Evolutionary conservation across 306 rosid species (phyloP).

Genomic region (Dryas alaskensis): DNA sequence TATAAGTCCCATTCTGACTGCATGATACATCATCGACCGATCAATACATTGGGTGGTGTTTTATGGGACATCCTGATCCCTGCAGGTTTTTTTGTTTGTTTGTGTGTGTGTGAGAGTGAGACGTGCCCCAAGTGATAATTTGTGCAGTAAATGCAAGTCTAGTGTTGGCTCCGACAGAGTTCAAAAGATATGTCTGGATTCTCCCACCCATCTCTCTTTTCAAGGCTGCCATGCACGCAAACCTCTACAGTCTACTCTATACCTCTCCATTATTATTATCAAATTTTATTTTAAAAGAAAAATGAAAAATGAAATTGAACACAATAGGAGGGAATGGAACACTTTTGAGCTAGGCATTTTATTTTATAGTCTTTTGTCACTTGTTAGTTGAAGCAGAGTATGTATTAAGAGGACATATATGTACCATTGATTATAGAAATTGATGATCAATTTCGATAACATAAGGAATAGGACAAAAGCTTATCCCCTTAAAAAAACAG

Average conservation of each 20-base stretch:
- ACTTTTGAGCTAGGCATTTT: too few relatives aligned
- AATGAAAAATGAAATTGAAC: not conserved
- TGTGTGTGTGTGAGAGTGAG: not conserved
- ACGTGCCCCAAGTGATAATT: not conserved
- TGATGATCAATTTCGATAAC: not conserved
- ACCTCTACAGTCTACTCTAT: not conserved
- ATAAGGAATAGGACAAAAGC: not conserved
- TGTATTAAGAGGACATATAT: too few relatives aligned
- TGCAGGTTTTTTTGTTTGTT: too few relatives aligned
- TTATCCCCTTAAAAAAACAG: not conserved
- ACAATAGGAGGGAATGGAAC: not conserved
- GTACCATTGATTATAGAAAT: not conserved
- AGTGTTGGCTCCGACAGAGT: constrained; percentile 24
- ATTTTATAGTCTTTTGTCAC: too few relatives aligned
- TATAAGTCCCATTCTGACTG: constrained; percentile 10
- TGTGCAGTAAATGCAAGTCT: not conserved
- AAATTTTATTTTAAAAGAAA: not conserved
- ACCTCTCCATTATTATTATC: not conserved
- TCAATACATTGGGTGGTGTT: too few relatives aligned
- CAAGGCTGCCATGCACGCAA: constrained; percentile 30
- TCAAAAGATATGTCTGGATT: constrained; percentile 38
- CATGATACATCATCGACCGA: not conserved
- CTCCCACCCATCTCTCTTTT: constrained; percentile 31
- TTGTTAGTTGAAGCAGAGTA: too few relatives aligned
- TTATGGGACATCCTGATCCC: too few relatives aligned